Base-by-base conservation (phyloP, 768 basidiomycete species). In the Xerocomellus amylosporus region DNA sequence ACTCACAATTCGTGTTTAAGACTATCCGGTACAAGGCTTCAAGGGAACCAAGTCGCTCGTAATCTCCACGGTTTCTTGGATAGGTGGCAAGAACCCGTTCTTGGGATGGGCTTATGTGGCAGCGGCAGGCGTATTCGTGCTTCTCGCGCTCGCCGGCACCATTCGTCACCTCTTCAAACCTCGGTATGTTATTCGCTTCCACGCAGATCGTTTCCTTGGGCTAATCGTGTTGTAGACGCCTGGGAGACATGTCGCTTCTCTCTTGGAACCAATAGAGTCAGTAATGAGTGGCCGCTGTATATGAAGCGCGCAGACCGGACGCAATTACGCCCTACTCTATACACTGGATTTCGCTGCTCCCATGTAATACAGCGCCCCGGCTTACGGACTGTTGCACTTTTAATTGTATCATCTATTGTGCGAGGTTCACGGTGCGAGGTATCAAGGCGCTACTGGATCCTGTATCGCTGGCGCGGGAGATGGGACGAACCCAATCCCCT, bases 21-120 rank as follows among this genome's bases (percentile, higher is more conserved):
- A 98, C 73, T 99, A 86, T 75, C 97, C 97, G 6, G 96, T 98
- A 46, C 76, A 82, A 44, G 80, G 86, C 9, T 99, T 90, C 77
- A 85, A 86, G 49, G 97, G 97, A 40, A 98, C 96, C 10, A 99
- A 99, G 72, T 94, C 94, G 0, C 80, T 99, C 55, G 95, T 99
- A 31, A 90, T 99, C 58, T 94, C 94, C 41, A 98, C 96, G 4
- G 93, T 97, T 14, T 93, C 95, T 2, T 98, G 96, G 95, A 93
- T 97, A 67, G 97, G 97, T 12, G 97, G 97, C 38, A 95, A 96
- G 75, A 98, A 99, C 64, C 86, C 94, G 1, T 99, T 99, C 85
- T 79, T 99, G 19, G 97, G 97, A 8, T 98, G 95, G 93, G 92
- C 94, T 2, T 99, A 99, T 66, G 87, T 99, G 42, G 95, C 87